phyloP scores from a whole-genome alignment of 768 basidiomycete genomes.

The Kwoniella heveanensis region DNA sequence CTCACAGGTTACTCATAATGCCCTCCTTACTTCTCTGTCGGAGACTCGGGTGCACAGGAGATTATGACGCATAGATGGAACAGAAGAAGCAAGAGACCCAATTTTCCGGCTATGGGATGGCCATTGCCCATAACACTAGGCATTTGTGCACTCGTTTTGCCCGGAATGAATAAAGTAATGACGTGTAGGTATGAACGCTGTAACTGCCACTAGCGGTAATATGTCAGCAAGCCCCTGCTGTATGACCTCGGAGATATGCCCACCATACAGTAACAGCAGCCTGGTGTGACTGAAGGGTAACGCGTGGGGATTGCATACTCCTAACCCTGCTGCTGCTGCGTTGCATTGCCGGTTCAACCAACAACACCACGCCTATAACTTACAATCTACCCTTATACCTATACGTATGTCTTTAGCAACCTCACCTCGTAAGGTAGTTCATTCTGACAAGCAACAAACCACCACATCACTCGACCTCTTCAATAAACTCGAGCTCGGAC shows the following conservation, averaged over 20 bases:
- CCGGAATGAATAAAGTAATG: neutral
- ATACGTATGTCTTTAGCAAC: neutral
- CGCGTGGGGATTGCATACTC: neutral
- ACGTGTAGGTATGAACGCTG: neutral
- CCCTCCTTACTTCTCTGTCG: neutral
- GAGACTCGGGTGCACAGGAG: too few species aligned
- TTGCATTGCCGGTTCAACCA: neutral
- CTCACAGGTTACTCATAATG: conserved; percentile 51
- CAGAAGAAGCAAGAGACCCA: neutral
- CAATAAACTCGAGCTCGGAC: too few species aligned
- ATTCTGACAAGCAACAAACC: neutral
- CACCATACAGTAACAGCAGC: too few species aligned
- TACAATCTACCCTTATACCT: neutral
- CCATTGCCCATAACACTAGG: neutral
- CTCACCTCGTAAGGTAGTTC: too few species aligned
- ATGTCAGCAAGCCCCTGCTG: neutral
- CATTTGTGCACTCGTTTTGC: too few species aligned
- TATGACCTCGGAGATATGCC: too few species aligned
- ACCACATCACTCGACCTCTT: too few species aligned
- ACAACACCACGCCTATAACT: too few species aligned
- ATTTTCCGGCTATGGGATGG: neutral
- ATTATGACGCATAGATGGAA: too few species aligned
- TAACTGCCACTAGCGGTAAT: conserved; percentile 3
- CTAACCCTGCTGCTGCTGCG: too few species aligned
- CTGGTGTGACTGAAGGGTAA: neutral